These are phyloP conservation scores for Cicer arietinum DNA, from an alignment of 306 rosid genomes.

Conservation along the genomic window DNA sequence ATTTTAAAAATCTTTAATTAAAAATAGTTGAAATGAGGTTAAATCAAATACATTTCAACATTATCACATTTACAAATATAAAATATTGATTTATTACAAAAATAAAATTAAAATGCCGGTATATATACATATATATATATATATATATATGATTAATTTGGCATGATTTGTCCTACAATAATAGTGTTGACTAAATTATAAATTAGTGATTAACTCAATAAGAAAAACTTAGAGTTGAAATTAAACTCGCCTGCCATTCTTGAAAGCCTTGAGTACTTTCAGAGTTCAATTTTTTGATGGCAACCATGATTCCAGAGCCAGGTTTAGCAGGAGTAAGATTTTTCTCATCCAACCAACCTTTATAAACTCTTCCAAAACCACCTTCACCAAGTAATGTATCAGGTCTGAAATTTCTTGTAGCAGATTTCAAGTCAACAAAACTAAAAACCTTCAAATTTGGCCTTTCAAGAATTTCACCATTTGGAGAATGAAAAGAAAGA, in stretches of 20 bases:
- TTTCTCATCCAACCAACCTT: slow-evolving; percentile 84
- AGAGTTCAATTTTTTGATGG: slow-evolving; percentile 72
- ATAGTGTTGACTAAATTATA: too few species aligned
- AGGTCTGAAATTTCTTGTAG: slow-evolving; percentile 68
- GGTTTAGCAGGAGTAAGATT: slow-evolving; percentile 67
- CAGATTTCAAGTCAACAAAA: slow-evolving; percentile 62
- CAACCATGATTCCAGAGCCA: slow-evolving; percentile 69
- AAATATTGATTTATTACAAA: too few species aligned
- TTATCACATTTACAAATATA: too few species aligned
- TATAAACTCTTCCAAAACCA: slow-evolving; percentile 87
- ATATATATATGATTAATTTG: too few species aligned
- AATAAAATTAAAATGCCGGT: too few species aligned
- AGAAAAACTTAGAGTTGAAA: neutral
- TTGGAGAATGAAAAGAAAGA: neutral
- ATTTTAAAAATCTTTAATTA: too few species aligned
- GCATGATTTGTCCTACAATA: too few species aligned
- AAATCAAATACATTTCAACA: too few species aligned
- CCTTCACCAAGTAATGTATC: slow-evolving; percentile 81
- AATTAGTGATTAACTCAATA: neutral
- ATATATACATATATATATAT: too few species aligned
- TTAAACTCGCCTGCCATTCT: slow-evolving; percentile 76
- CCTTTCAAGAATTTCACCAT: slow-evolving; percentile 58
- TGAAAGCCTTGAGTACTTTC: slow-evolving; percentile 81
- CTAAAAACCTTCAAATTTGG: slow-evolving; percentile 71
- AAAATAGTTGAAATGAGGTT: too few species aligned